A percentile compares a stretch with the other conserved stretches of the same genome.
Evolutionary conservation across 768 basidiomycete genomes (phyloP).

Genomic region (Lyophyllum semitale): DNA sequence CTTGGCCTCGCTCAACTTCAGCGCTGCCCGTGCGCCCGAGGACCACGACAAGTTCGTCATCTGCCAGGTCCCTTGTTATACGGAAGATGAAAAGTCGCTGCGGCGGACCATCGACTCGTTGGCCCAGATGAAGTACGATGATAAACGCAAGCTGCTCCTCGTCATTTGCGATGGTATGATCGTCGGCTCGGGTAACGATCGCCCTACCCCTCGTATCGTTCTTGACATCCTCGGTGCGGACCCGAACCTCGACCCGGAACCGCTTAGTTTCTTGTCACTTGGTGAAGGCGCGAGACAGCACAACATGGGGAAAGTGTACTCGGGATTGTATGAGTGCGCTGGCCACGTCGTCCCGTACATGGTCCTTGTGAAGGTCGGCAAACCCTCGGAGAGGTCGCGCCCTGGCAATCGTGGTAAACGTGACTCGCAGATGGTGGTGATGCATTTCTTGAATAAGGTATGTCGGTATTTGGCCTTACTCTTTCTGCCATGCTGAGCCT

Average conservation of each 20-base stretch:
- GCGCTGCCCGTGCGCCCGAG: constrained; percentile 74
- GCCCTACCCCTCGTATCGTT: constrained; percentile 94
- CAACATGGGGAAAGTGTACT: constrained; percentile 98
- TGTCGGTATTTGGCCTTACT: constrained; percentile 12
- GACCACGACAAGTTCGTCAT: constrained; percentile 94
- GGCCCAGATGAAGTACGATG: constrained; percentile 93
- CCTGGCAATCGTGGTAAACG: constrained; percentile 99
- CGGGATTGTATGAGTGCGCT: constrained; percentile 89
- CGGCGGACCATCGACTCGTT: constrained; percentile 91
- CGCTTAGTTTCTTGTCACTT: constrained; percentile 89
- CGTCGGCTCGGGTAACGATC: constrained; percentile 94
- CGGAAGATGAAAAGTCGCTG: constrained; percentile 88
- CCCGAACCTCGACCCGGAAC: constrained; percentile 91
- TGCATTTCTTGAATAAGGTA: constrained; percentile 98
- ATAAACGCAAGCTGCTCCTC: constrained; percentile 93
- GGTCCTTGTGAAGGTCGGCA: constrained; percentile 91
- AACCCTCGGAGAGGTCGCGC: constrained; percentile 88
- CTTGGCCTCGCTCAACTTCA: constrained; percentile 81
- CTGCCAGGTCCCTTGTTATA: constrained; percentile 98
- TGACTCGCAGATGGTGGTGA: constrained; percentile 93
- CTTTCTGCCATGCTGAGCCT: constrained; percentile 7
- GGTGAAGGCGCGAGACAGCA: constrained; percentile 96
- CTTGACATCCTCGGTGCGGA: constrained; percentile 95
- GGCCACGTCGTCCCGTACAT: constrained; percentile 97
- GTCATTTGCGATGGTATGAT: constrained; percentile 98